These are phyloP conservation scores for Nakazawaea populi DNA, from an alignment of 805 yeast species.

Conservation along the genomic window DNA sequence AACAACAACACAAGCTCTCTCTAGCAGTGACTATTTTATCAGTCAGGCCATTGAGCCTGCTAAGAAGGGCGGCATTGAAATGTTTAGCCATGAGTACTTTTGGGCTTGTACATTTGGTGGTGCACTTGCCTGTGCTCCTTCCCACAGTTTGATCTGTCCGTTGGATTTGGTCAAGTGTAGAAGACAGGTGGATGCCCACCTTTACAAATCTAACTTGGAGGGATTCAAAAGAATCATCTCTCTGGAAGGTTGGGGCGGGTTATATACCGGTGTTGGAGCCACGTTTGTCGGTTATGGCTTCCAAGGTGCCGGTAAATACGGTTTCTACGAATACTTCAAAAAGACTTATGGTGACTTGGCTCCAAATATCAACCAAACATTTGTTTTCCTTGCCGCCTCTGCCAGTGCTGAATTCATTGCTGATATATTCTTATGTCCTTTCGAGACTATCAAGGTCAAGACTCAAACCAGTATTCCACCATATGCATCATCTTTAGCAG, in stretches of 20 bases:
- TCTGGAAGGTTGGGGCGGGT: conserved; percentile 67
- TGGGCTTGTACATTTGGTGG: conserved; percentile 76
- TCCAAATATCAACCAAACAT: conserved; percentile 60
- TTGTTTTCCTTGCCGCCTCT: conserved; percentile 74
- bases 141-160: conserved; percentile 91
- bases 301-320: conserved; percentile 98
- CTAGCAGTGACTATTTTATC: conserved; percentile 1
- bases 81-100: conserved; percentile 60
- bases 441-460: conserved; percentile 90
- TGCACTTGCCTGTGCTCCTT: conserved; percentile 90
- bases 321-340: conserved; percentile 89
- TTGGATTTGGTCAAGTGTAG: conserved; percentile 91
- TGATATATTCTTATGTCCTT: conserved; percentile 85
- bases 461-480: conserved; percentile 95
- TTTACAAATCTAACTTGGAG: conserved; percentile 71
- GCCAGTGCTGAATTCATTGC: conserved; percentile 95
- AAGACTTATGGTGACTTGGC: conserved; percentile 62
- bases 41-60: conserved; percentile 3
- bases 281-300: conserved; percentile 89
- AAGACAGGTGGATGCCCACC: conserved; percentile 71
- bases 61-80: conserved; percentile 31
- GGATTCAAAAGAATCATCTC: conserved; percentile 77
- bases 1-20: neutral
- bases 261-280: conserved; percentile 88
- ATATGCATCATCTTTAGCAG: conserved; percentile 53